phyloP scores from a whole-genome alignment of 2,329 filamentous ascomycete species.

The Talaromyces pinophilus region DNA sequence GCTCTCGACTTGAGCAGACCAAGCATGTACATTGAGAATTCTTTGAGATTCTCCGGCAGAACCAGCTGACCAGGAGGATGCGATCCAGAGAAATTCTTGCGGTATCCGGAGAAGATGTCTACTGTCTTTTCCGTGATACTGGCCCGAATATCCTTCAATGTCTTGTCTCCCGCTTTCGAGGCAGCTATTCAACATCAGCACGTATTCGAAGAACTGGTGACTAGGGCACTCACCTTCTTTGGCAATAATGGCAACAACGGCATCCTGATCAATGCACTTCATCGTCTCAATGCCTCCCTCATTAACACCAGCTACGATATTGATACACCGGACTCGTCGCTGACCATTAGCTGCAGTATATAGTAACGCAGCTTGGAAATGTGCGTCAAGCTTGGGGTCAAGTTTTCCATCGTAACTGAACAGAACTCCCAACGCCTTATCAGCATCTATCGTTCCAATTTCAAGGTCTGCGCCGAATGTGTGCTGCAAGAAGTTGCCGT shows the following conservation, averaged over 20 bases:
- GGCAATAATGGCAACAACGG: constrained; percentile 81
- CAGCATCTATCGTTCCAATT: constrained; percentile 86
- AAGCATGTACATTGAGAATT: constrained; percentile 95
- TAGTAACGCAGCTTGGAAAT: constrained; percentile 92
- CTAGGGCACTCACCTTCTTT: constrained; percentile 65
- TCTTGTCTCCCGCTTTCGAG: constrained; percentile 74
- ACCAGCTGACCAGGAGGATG: constrained; percentile 92
- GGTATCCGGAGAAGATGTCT: constrained; percentile 86
- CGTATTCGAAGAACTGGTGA: neutral
- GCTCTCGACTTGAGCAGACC: constrained; percentile 85
- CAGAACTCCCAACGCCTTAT: constrained; percentile 87
- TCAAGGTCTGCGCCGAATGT: constrained; percentile 93
- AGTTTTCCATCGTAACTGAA: constrained; percentile 97
- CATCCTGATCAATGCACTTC: constrained; percentile 95
- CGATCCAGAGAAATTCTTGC: constrained; percentile 84
- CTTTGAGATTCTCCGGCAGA: constrained; percentile 91
- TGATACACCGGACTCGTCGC: constrained; percentile 86
- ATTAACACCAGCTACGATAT: constrained; percentile 88
- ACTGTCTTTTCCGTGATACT: constrained; percentile 87
- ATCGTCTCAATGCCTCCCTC: constrained; percentile 80
- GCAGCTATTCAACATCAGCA: constrained; percentile 56
- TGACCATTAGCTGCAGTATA: constrained; percentile 92
- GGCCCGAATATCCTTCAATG: constrained; percentile 81
- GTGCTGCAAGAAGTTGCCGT: constrained; percentile 95
- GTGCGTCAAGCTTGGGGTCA: constrained; percentile 93